Evolutionary conservation across 1,284 basidiomycete genomes (phyloP).

Genomic region (Porogramme epimiltina): DNA sequence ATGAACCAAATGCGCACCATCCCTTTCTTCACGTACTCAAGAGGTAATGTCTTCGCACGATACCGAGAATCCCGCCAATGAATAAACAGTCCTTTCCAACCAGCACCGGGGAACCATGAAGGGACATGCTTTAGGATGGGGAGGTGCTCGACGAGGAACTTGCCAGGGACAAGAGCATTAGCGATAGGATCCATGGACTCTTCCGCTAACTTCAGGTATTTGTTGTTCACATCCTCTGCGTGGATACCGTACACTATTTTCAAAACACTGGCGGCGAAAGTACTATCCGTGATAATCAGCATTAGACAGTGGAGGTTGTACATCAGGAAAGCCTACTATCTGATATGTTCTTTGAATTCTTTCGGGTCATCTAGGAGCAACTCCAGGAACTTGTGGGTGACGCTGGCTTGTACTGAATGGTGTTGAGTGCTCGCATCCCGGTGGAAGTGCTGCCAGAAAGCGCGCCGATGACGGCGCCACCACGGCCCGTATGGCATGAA

Average conservation of each 20-base stretch:
- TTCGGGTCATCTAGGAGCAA: constrained; percentile 6
- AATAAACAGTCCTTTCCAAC: constrained; percentile 4
- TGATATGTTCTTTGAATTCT: constrained; percentile 1
- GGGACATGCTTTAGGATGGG: constrained; percentile 15
- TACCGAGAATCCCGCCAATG: constrained; percentile 4
- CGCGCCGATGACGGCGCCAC: constrained; percentile 5
- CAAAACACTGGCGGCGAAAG: constrained; percentile 9
- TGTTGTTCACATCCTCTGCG: constrained; percentile 8
- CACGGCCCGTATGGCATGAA: constrained; percentile 8
- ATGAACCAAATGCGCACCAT: neutral
- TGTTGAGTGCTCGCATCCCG: constrained; percentile 1
- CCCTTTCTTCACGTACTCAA: neutral
- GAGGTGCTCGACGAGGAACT: constrained; percentile 11
- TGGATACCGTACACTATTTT: constrained; percentile 18
- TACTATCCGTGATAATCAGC: neutral
- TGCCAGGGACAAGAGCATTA: neutral
- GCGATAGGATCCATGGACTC: constrained; percentile 2
- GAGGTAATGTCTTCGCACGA: neutral
- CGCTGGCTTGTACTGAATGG: neutral
- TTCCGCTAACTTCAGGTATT: constrained; percentile 9
- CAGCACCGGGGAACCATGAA: constrained; percentile 12
- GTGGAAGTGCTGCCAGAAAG: constrained; percentile 15
- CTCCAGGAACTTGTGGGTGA: constrained; percentile 5
- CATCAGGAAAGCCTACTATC: neutral
- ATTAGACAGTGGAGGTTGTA: neutral